A percentile compares a stretch with the other conserved stretches of the same genome.
These are phyloP conservation scores for Yarrowia bubula DNA, from an alignment of 805 yeast species.

Conservation along the genomic window DNA sequence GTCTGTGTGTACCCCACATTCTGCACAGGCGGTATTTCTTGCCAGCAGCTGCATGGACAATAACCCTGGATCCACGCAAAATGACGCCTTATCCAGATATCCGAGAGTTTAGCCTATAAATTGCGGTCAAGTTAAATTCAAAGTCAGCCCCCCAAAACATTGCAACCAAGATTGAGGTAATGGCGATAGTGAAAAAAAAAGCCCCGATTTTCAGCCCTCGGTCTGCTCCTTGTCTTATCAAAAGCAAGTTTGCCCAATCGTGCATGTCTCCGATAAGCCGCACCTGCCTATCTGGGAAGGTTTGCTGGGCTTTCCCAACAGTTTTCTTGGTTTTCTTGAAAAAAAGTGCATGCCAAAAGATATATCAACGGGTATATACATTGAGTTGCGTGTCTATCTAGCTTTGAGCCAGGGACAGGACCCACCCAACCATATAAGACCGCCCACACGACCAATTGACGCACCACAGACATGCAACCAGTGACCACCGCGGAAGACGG, in stretches of 20 bases:
- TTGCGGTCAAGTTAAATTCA: too few species aligned
- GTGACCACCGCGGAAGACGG: not conserved
- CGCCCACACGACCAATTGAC: conserved; percentile 11
- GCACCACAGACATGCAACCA: not conserved
- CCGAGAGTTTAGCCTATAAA: too few species aligned
- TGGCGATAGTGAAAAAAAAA: too few species aligned
- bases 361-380: not conserved
- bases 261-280: conserved; percentile 7
- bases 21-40: not conserved
- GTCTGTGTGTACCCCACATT: not conserved
- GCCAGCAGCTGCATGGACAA: too few species aligned
- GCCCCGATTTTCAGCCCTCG: too few species aligned
- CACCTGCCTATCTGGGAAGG: conserved; percentile 8
- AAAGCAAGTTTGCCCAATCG: not conserved
- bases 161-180: too few species aligned
- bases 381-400: conserved; percentile 11
- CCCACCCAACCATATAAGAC: not conserved
- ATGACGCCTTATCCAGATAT: conserved; percentile 7
- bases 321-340: not conserved
- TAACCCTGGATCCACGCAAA: not conserved
- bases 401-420: not conserved
- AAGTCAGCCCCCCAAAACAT: too few species aligned
- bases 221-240: not conserved
- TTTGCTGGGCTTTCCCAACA: conserved; percentile 23
- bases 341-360: not conserved